Conservation (phyloP, 768 basidiomycete genomes). For the Agrocybe chaxingu region DNA sequence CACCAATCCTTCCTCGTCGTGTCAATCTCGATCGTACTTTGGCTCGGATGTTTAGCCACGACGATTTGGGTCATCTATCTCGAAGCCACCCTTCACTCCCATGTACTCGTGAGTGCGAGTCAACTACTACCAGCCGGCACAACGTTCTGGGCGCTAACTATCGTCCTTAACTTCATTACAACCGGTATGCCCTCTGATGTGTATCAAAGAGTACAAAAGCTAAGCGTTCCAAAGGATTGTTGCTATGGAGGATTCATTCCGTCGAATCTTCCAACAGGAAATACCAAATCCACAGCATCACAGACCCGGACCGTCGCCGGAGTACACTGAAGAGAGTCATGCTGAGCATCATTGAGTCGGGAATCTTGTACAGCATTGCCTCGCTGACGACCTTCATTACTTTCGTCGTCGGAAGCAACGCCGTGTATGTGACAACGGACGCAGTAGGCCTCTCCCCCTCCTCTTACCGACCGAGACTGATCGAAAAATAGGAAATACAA, state of each 20-base stretch:
- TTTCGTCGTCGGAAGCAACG: slow-evolving; percentile 18
- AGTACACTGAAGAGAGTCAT: slow-evolving; percentile 14
- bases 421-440: slow-evolving; percentile 18
- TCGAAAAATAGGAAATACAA: slow-evolving; percentile 13
- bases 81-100: slow-evolving; percentile 5
- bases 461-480: neutral
- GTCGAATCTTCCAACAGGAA: slow-evolving; percentile 4
- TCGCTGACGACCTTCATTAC: slow-evolving; percentile 17
- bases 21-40: slow-evolving; percentile 4
- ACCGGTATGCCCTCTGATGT: slow-evolving; percentile 7
- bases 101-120: slow-evolving; percentile 5
- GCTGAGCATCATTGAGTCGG: slow-evolving; percentile 27
- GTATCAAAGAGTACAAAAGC: neutral
- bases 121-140: slow-evolving; percentile 9
- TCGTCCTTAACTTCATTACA: slow-evolving; percentile 13
- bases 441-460: slow-evolving; percentile 12
- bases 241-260: slow-evolving; percentile 9
- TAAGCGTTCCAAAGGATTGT: slow-evolving; percentile 3
- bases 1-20: neutral
- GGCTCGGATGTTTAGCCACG: slow-evolving; percentile 4
- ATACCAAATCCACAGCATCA: neutral
- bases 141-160: slow-evolving; percentile 15
- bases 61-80: slow-evolving; percentile 7
- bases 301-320: neutral
- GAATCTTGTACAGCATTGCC: slow-evolving; percentile 20